Base-by-base conservation (phyloP, 495 filamentous ascomycete species). In the Evansstolkia leycettana region DNA sequence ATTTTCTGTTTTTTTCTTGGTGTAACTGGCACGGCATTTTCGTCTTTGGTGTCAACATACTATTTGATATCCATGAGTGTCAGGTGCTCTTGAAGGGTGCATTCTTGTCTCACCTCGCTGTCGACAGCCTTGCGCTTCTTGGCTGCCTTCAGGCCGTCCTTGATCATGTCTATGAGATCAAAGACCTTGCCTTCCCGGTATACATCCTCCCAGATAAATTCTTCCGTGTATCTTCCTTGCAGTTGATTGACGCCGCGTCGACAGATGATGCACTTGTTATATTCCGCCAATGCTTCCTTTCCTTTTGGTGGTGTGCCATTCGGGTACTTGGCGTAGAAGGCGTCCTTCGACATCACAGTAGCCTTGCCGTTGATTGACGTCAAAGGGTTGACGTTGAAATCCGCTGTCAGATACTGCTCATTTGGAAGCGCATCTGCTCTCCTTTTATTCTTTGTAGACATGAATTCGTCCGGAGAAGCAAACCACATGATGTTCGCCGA, bases 401-500 rank as follows among this genome's bases (percentile, higher is more conserved):
- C 73, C 0, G 82, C 69, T 0, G 88, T 92, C 28, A 96, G 74
- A 48, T 96, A 99, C 13, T 94, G 69, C 58, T 99, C 90, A 47
- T 94, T 92, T 64, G 76, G 73, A 31, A 93, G 47, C 27, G 72
- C 85, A 60, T 98, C 90, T 11, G 64, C 69, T 48, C 85, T 66
- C 64, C 85, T 89, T 65, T 86, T 92, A 47, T 78, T 72, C 48
- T 78, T 78, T 75, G 47, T 78, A 8, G 58, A 61, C 47, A 64
- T 70, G 40, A 96, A 86, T 59, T 96, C 90, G 42, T 82, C 82
- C 42, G 87, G 76, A 1, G 84, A 84, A 8, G 82, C 85, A 47
- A 96, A 94, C 90, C 90, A 98, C 67, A 80, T 70, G 51, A 94
- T 84, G 42, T 80, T 77, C 31, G 79, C 83, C 4, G 73, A 70